Evolutionary conservation across 179 eudicot species (phyloP).

Genomic region (Drosera spatulata): DNA sequence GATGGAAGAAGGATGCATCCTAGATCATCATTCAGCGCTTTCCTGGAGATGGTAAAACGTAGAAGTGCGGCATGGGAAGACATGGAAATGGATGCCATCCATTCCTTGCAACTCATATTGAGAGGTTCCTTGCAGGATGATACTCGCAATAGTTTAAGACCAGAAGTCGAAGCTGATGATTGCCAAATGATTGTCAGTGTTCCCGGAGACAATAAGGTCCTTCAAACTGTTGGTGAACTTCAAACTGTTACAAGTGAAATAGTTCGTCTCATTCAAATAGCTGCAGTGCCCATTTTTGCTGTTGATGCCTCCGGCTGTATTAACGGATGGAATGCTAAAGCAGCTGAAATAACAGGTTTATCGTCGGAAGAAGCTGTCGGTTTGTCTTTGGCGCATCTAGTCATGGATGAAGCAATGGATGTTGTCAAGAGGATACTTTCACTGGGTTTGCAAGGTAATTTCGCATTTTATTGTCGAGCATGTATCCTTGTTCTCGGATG

Average conservation of each 20-base stretch:
- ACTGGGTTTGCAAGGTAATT: slow-evolving; percentile 59
- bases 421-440: slow-evolving; percentile 32
- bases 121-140: slow-evolving; percentile 48
- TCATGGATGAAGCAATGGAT: slow-evolving; percentile 42
- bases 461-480: no score
- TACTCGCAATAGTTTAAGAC: slow-evolving; percentile 10
- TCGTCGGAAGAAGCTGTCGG: slow-evolving; percentile 48
- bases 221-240: slow-evolving; percentile 40
- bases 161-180: slow-evolving; percentile 18
- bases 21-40: slow-evolving; percentile 77
- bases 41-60: slow-evolving; percentile 73
- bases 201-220: slow-evolving; percentile 25
- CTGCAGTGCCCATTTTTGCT: slow-evolving; percentile 71
- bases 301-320: slow-evolving; percentile 61
- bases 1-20: slow-evolving; percentile 83
- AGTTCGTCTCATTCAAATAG: slow-evolving; percentile 81
- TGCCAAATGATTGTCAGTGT: slow-evolving; percentile 54
- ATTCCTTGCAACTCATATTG: slow-evolving; percentile 68
- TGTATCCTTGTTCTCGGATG: no score
- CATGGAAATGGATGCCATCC: slow-evolving; percentile 88
- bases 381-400: slow-evolving; percentile 35
- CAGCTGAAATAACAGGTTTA: slow-evolving; percentile 67
- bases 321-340: slow-evolving; percentile 79
- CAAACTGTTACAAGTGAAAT: slow-evolving; percentile 58
- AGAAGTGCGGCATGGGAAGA: slow-evolving; percentile 87